Base-by-base conservation (phyloP, 2,329 filamentous ascomycete genomes). In the Neodidymelliopsis sp. region DNA sequence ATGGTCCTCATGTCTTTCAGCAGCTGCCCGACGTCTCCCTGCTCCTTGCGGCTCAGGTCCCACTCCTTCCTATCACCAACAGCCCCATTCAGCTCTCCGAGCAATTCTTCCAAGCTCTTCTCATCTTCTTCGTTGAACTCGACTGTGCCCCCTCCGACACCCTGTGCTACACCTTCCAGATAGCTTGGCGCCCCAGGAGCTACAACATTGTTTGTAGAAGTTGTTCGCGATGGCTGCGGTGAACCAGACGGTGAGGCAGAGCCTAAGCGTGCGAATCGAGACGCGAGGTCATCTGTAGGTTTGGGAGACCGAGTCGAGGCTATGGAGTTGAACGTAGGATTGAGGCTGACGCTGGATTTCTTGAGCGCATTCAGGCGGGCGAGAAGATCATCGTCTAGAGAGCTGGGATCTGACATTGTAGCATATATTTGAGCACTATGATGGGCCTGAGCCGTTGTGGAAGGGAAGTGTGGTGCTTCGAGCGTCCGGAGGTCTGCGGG, bases 301-400 rank as follows among this genome's bases (percentile, higher is more conserved):
- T 58, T 49, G 5, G 57, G 50, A 12, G 59, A 43, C 13, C 12
- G 36, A 12, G 34, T 22, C 3, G 45, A 33, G 5, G 53, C 44
- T 48, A 57, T 58, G 5, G 66, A 51, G 19, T 24, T 52, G 19
- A 51, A 54, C 19, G 55, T 59, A 13, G 59, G 62, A 12, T 65
- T 56, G 13, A 79, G 60, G 39, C 56, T 71, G 15, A 79, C 67
- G 20, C 62, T 69, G 1, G 75, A 74, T 31, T 74, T 73, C 57
- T 78, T 78, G 36, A 80, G 69, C 11, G 77, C 77, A 53, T 79
- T 79, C 25, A 80, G 69, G 37, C 78, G 74, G 15, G 77, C 75
- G 44, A 79, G 74, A 15, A 80, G 73, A 47, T 73, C 67, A 38
- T 75, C 68, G 48, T 79, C 75, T 36, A 40, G 30, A 8, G 59